Conservation (phyloP, 305 asterid species). For the Vinca major region DNA sequence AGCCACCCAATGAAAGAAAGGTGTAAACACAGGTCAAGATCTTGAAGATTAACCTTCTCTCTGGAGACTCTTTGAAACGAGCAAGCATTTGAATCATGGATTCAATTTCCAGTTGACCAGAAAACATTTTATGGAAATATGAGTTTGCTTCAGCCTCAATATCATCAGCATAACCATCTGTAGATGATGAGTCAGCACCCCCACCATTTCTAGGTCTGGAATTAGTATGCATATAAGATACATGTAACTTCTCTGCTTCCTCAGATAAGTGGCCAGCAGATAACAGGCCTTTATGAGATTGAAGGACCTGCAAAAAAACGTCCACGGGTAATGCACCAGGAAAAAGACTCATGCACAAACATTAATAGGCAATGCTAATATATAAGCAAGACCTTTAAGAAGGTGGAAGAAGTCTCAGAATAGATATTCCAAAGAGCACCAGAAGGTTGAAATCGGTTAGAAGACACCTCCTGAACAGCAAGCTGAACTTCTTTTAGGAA, state of each 20-base stretch:
- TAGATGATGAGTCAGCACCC: conserved; percentile 39
- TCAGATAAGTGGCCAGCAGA: conserved; percentile 57
- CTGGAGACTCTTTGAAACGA: conserved; percentile 75
- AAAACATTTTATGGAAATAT: conserved; percentile 86
- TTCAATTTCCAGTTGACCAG: conserved; percentile 62
- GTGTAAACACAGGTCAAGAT: conserved; percentile 1
- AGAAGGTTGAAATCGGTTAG: conserved; percentile 50
- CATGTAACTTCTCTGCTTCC: conserved; percentile 65
- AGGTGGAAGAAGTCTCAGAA: conserved; percentile 57
- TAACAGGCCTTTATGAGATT: conserved; percentile 50
- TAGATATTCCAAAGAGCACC: conserved; percentile 46
- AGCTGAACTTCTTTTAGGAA: conserved; percentile 70
- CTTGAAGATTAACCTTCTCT: conserved; percentile 43
- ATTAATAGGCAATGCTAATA: conserved; percentile 7
- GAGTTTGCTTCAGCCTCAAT: conserved; percentile 75
- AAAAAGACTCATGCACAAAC: not conserved
- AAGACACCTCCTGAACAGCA: conserved; percentile 51
- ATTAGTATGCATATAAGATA: conserved; percentile 44
- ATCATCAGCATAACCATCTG: conserved; percentile 62
- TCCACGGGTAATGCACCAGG: not conserved
- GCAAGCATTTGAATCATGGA: conserved; percentile 79
- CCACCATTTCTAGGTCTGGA: conserved; percentile 47
- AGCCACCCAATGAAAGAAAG: not conserved
- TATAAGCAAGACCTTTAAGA: conserved; percentile 49
- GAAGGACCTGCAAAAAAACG: conserved; percentile 60